Conservation (phyloP, 768 basidiomycete species). For the Termitomyces sp. region DNA sequence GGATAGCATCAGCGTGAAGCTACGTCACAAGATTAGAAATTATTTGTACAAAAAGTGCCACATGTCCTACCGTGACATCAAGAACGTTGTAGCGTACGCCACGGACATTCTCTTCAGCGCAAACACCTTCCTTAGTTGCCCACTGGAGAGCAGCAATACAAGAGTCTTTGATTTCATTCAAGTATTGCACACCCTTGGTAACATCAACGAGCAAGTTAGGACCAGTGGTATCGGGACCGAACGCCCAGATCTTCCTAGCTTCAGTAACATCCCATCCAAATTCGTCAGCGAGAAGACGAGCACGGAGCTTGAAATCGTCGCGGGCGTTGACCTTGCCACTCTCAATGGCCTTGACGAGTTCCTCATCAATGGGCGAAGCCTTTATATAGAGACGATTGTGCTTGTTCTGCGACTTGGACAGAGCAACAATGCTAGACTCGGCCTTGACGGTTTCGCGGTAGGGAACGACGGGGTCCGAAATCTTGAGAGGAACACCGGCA, state of each 20-base stretch:
- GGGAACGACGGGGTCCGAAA: conserved; percentile 93
- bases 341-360: conserved; percentile 90
- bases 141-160: conserved; percentile 98
- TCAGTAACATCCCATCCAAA: conserved; percentile 98
- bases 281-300: conserved; percentile 92
- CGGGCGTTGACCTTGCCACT: conserved; percentile 75
- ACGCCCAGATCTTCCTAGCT: conserved; percentile 99
- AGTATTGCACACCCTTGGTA: conserved; percentile 98
- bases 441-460: conserved; percentile 97
- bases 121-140: conserved; percentile 97
- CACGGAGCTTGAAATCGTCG: conserved; percentile 97
- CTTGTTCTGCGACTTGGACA: conserved; percentile 99
- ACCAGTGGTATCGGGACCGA: conserved; percentile 96
- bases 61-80: conserved; percentile 78
- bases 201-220: conserved; percentile 96
- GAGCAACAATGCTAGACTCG: conserved; percentile 90
- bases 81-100: conserved; percentile 93
- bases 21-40: conserved; percentile 21
- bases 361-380: conserved; percentile 90
- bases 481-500: conserved; percentile 97
- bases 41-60: not conserved
- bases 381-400: conserved; percentile 97
- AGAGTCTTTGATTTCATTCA: conserved; percentile 99
- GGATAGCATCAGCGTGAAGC: conserved; percentile 98
- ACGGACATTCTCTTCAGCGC: conserved; percentile 97